Evolutionary conservation across 2,329 filamentous ascomycete genomes (phyloP), one percentile per base, ranked within the genome.

Genomic region (Saccharata proteae): DNA sequence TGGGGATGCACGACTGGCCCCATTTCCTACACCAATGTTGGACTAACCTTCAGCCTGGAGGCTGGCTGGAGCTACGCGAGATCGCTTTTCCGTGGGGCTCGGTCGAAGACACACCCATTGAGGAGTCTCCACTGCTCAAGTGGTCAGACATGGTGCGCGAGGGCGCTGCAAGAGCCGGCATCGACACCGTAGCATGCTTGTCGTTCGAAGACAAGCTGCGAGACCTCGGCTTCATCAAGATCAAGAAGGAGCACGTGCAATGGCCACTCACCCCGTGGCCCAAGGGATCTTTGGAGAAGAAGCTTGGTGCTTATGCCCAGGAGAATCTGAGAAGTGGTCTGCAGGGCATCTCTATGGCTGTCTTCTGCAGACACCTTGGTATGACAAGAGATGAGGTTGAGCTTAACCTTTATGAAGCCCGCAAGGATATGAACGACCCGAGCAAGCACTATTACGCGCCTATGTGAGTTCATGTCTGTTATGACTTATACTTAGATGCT

Each of bases 1-100:
- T 61, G 18, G 58, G 62, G 15, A 58, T 77, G 16, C 51, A 56
- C 8, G 57, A 74, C 41, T 70, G 69, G 45, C 49, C 51, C 3
- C 46, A 52, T 7, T 48, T 74, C 32, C 41, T 69, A 9, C 47
- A 57, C 12, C 55, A 60, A 20, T 21, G 22, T 14, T 29, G 24
- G 21, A 16, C 27, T 30, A 48, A 57, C 38, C 52, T 67, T 3
- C 53, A 52, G 29, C 61, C 61, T 0, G 61, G 59, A 6, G 62
- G 62, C 7, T 66, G 58, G 52, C 44, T 65, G 12, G 63, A 66
- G 36, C 37, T 64, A 17, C 58, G 61, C 37, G 59, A 62, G 41
- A 32, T 42, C 3, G 35, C 42, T 17, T 52, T 41, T 12, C 24
- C 29, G 5, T 32, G 29, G 22, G 22, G 21, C 15, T 33, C 39